Conservation (phyloP, 495 filamentous ascomycete species). For the Penicillium waksmanii region DNA sequence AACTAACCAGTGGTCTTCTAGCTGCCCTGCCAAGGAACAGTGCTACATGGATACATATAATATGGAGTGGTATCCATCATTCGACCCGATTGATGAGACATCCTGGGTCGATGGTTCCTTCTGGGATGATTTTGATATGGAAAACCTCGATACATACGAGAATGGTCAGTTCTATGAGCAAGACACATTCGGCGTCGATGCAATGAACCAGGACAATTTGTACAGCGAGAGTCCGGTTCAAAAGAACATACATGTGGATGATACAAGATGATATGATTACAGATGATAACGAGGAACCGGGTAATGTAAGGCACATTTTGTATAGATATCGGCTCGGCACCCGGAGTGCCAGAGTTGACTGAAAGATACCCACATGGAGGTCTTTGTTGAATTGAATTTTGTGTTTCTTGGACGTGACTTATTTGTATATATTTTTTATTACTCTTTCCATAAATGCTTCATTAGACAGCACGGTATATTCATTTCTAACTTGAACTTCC, state of each 20-base stretch:
- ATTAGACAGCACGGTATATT: no score
- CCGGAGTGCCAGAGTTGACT: neutral
- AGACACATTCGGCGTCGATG: neutral
- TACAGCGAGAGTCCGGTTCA: neutral
- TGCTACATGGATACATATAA: slow-evolving; percentile 40
- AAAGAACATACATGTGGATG: neutral
- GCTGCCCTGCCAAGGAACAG: slow-evolving; percentile 36
- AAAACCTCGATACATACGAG: neutral
- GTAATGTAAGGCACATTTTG: neutral
- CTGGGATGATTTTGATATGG: slow-evolving; percentile 10
- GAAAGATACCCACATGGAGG: neutral
- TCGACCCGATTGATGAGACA: neutral
- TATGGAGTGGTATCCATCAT: slow-evolving; percentile 17
- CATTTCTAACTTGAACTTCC: no score
- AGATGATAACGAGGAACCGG: neutral
- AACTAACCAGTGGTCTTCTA: slow-evolving; percentile 9
- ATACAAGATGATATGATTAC: neutral
- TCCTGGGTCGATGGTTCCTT: slow-evolving; percentile 10
- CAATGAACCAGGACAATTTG: neutral
- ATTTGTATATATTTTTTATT: neutral
- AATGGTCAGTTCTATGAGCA: neutral
- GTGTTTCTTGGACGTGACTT: neutral
- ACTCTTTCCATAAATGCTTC: no score
- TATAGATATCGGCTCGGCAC: slow-evolving; percentile 1
- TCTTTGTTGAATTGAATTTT: neutral